These are phyloP conservation scores for Termitomyces sp. DNA, from an alignment of 768 basidiomycete genomes.

Conservation along the genomic window DNA sequence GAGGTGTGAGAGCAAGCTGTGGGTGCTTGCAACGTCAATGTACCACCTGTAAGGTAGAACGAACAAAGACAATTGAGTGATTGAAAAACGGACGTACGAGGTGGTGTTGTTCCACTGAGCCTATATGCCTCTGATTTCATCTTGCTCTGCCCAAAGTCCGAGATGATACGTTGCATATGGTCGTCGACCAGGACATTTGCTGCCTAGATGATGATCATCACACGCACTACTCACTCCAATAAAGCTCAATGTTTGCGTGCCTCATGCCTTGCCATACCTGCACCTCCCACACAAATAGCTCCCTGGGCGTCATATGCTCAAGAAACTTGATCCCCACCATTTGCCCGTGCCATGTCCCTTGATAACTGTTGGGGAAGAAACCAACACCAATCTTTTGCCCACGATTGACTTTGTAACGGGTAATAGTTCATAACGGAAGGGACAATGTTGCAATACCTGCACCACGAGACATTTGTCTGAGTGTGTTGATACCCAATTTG, in stretches of 20 bases:
- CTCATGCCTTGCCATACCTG: constrained; percentile 67
- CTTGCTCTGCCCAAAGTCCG: constrained; percentile 82
- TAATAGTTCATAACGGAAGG: no score
- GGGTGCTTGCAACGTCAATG: constrained; percentile 69
- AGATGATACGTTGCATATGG: constrained; percentile 61
- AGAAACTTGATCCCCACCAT: no score
- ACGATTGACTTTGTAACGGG: no score
- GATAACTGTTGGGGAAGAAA: no score
- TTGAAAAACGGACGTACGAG: constrained; percentile 34
- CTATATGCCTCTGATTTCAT: constrained; percentile 70
- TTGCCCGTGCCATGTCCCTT: no score
- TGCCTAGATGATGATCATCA: constrained; percentile 39
- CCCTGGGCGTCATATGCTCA: no score
- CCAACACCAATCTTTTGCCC: no score
- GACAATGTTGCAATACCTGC: no score
- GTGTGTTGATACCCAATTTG: no score
- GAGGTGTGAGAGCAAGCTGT: constrained; percentile 41
- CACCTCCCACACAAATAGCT: no score
- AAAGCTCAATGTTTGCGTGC: constrained; percentile 70
- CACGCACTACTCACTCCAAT: constrained; percentile 73
- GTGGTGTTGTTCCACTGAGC: constrained; percentile 47
- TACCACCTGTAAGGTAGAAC: constrained; percentile 43
- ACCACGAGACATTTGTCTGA: no score
- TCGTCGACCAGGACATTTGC: constrained; percentile 78
- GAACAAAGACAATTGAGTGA: not conserved